phyloP scores from a whole-genome alignment of 805 yeast genomes.

The Yamadazyma phyllophila region DNA sequence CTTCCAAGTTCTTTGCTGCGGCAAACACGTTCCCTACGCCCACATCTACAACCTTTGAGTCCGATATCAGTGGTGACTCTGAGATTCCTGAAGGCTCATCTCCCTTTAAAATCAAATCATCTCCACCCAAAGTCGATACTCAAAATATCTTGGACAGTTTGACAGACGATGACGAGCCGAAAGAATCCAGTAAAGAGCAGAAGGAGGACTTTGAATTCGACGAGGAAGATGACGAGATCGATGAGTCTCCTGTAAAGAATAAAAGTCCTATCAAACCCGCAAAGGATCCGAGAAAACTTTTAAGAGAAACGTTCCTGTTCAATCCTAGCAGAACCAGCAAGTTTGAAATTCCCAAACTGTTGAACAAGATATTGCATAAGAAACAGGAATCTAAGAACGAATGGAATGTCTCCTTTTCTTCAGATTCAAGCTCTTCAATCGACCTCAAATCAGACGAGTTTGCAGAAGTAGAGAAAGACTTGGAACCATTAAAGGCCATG shows the following conservation, averaged over 20 bases:
- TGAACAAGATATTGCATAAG: no score
- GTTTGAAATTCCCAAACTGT: no score
- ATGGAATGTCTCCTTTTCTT: background rate
- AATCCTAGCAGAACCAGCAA: slow-evolving; percentile 9
- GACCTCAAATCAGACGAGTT: slow-evolving; percentile 6
- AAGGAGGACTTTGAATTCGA: slow-evolving; percentile 20
- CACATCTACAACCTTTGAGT: background rate
- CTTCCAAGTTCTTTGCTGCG: slow-evolving; percentile 2
- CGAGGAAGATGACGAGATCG: slow-evolving; percentile 36
- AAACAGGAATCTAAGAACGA: no score
- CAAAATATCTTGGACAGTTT: slow-evolving; percentile 14
- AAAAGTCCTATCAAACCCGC: background rate
- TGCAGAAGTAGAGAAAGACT: background rate
- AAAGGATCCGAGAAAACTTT: slow-evolving; percentile 7
- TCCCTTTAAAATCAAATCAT: slow-evolving; percentile 13
- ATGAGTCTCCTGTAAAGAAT: slow-evolving; percentile 39
- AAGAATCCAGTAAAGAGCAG: background rate
- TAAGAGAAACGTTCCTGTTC: slow-evolving; percentile 23
- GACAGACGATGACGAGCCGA: slow-evolving; percentile 13
- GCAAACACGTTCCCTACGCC: slow-evolving; percentile 10
- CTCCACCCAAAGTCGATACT: slow-evolving; percentile 2
- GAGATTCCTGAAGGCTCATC: slow-evolving; percentile 33
- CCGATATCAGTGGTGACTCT: slow-evolving; percentile 25
- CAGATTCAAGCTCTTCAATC: slow-evolving; percentile 1
- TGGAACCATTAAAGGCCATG: background rate